Base-by-base conservation (phyloP, 257 asterid genomes). In the Primulina eburnea region DNA sequence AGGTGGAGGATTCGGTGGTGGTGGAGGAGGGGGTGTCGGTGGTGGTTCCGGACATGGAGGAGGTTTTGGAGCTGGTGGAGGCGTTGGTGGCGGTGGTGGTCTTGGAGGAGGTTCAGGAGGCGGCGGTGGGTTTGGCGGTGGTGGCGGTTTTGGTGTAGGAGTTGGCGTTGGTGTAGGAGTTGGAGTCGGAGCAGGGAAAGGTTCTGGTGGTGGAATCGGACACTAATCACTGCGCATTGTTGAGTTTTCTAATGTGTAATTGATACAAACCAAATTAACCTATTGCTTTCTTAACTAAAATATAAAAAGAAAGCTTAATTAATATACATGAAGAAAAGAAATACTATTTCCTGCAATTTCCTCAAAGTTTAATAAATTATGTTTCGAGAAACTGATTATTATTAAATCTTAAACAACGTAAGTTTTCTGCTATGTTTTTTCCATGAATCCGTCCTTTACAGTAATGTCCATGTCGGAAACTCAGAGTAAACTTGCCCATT, bases 131-230 rank as follows among this genome's bases (percentile, higher is more conserved):
- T 8, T 10, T 9, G 50, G 50, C 2, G 37, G 37, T 61, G 65
- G 65, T 0, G 65, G 68, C 4, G 68, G 68, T 12, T 11, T 65
- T 1, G 69, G 37, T 2, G 18, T 65, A 1, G 69, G 69, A 1
- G 18, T 65, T 20, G 69, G 38, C 3, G 38, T 65, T 1, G 69
- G 59, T 14, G 57, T 18, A 0, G 37, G 37, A 5, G 59, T 29
- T 0, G 69, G 69, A 3, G 34, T 2, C 10, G 69, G 69, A n/a
- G 7, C 21, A 5, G 59, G 69, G 12, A 40, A 5, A 11, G 69
- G 69, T 8, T 21, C 69, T 2, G 58, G 69, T 35, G 50, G 34
- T 10, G 57, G 66, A 26, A 34, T 30, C n/a, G 66, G 70, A 6
- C 33, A 29, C 10, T 26, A 17, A 63, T 14, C 7, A 2, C 20